Base-by-base conservation (phyloP, 2,329 filamentous ascomycete genomes). In the Stachybotrys elegans region DNA sequence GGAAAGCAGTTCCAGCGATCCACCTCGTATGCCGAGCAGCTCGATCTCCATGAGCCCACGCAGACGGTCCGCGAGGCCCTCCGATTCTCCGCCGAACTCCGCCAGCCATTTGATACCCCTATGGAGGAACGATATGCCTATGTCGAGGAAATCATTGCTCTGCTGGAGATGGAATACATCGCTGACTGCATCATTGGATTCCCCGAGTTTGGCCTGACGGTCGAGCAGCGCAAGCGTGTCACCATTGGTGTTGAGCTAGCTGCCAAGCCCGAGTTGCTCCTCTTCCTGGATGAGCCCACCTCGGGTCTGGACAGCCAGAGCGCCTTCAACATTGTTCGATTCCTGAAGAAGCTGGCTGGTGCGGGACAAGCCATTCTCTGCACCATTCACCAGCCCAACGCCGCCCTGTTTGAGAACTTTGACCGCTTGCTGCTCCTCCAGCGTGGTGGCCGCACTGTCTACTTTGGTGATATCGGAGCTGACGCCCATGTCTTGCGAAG, bases 231-330 rank as follows among this genome's bases (percentile, higher is more conserved):
- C 40, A 83, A 83, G 66, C 86, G 88, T 55, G 79, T 95, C n/a
- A 95, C 90, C 1, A 95, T 95, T 47, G 90, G 88, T 55, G 88
- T 95, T 9, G 90, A 95, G 59, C 74, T 95, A 7, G 88, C 88
- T 8, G 90, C 90, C 14, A 93, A 87, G 65, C 86, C 86, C 2
- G 78, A 88, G 51, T 70, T 90, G 6, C 73, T 90, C 2, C 74
- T 91, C 19, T 91, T 91, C 72, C 68, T 91, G 29, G 86, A 91
- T 51, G 86, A 91, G 61, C 86, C 86, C 0, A 90, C 86, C 0
- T 86, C 81, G 3, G 86, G 86, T 44, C 78, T 91, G 2, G 65
- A 68, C 50, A 59, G 61, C 45, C 65, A 87, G 60, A 81, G 76
- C 45, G 84, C 86, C 16, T 89, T 84, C 69, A 87, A 87, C 63